Base-by-base conservation (phyloP, 371 early-diverging fungal genomes). In the Mucor velutinosus region DNA sequence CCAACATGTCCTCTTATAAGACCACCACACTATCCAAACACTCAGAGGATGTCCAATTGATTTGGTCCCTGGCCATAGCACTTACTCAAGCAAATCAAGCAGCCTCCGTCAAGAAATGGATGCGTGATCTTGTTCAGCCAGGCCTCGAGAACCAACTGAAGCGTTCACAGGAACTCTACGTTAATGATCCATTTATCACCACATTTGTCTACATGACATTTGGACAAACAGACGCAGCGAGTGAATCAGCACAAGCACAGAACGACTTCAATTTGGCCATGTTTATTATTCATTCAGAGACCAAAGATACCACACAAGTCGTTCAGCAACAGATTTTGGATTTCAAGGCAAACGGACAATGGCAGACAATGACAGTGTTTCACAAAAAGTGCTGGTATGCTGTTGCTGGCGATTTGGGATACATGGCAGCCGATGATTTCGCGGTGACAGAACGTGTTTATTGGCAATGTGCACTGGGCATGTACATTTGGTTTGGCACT, bases 401-500 rank as follows among this genome's bases (percentile, higher is more conserved):
- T 8, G 45, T 69, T 1, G 30, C 65, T 4, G 73, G 73, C 35
- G 14, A 58, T 21, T 41, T 68, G 3, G 69, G 66, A 3, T 61
- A 27, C 39, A 21, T 49, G 6, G 8, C 19, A 8, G n/a, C 49
- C n/a, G 61, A 61, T 4, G 27, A 33, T 0, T 65, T 66, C 41
- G 57, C 29, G 0, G 66, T 66, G 4, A 66, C 62, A 17, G 66
- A 69, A 14, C 45, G 41, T 43, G 55, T 65, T 0, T 62, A 47
- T 23, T 73, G 73, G 73, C 69, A 73, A 23, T 69, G 65, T 10
- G 23, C 43, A 0, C 15, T 73, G 21, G 66, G 65, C 3, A 69
- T 73, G 73, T 69, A 69, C 23, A 10, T 73, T 10, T 69, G 63
- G 69, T 73, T 65, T 53, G 57, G 65, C 7, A 58, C 29, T 19